phyloP scores from a whole-genome alignment of 805 yeast species.

The Brettanomyces nanus region DNA sequence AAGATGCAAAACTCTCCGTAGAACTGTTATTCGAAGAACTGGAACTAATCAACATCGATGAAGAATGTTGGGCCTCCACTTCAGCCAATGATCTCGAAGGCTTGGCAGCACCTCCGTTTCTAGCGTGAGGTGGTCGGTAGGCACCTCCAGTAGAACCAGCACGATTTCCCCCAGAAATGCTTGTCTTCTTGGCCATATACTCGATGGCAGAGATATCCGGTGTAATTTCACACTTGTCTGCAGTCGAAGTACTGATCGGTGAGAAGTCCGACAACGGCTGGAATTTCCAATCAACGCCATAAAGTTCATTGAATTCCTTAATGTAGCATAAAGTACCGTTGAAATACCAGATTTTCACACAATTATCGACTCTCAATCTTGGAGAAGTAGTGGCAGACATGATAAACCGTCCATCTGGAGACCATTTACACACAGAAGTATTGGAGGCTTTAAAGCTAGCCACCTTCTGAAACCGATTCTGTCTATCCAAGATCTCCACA shows the following conservation, averaged over 20 bases:
- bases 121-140: slow-evolving; percentile 94
- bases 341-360: slow-evolving; percentile 89
- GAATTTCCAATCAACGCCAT: slow-evolving; percentile 80
- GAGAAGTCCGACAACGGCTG: slow-evolving; percentile 48
- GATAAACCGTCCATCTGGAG: slow-evolving; percentile 91
- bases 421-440: slow-evolving; percentile 96
- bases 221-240: slow-evolving; percentile 39
- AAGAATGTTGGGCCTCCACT: slow-evolving; percentile 35
- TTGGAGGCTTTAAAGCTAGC: slow-evolving; percentile 84
- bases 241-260: slow-evolving; percentile 36
- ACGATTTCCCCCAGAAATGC: slow-evolving; percentile 18
- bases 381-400: slow-evolving; percentile 97
- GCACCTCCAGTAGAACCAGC: slow-evolving; percentile 68
- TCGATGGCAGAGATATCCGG: slow-evolving; percentile 68
- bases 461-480: slow-evolving; percentile 71
- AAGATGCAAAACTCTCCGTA: background rate
- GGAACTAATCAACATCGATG: slow-evolving; percentile 16
- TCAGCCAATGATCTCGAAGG: slow-evolving; percentile 48
- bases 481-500: slow-evolving; percentile 90
- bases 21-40: background rate
- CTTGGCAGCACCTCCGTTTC: slow-evolving; percentile 37
- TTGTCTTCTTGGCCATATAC: slow-evolving; percentile 35
- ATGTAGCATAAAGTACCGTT: slow-evolving; percentile 73
- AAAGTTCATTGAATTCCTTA: slow-evolving; percentile 75
- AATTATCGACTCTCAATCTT: slow-evolving; percentile 92